Conservation (phyloP, 2,329 filamentous ascomycete genomes). For the Alternaria sp. region DNA sequence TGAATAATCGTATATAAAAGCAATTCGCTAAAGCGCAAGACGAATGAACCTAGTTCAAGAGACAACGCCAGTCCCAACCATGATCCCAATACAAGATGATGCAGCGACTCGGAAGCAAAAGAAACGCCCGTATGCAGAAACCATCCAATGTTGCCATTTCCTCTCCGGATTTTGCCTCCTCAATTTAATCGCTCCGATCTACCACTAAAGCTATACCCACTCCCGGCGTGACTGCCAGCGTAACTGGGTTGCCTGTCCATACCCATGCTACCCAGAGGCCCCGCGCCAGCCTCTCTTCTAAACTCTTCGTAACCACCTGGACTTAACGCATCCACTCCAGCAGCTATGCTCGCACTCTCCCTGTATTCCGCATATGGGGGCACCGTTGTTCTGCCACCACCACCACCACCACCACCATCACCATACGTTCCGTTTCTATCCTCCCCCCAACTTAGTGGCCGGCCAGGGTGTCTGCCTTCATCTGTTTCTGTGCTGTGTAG, state of each 20-base stretch:
- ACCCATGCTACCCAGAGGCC: conserved; percentile 8
- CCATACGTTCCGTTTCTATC: conserved; percentile 36
- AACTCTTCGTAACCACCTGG: conserved; percentile 48
- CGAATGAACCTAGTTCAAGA: neutral
- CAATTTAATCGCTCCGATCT: conserved; percentile 9
- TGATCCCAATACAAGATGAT: conserved; percentile 2
- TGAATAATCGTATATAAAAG: conserved; percentile 2
- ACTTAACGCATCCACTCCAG: conserved; percentile 46
- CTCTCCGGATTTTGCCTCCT: conserved; percentile 5
- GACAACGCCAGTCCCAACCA: neutral
- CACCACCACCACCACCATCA: conserved; percentile 28
- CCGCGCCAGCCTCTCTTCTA: conserved; percentile 33
- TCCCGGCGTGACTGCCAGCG: conserved; percentile 22
- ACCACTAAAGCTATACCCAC: conserved; percentile 33
- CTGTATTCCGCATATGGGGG: conserved; percentile 49
- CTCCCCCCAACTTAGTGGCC: conserved; percentile 53
- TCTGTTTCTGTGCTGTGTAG: conserved; percentile 56
- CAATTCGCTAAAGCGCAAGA: conserved; percentile 15
- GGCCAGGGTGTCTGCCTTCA: conserved; percentile 51
- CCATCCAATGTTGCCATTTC: neutral
- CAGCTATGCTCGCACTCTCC: conserved; percentile 21
- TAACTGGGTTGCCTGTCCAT: conserved; percentile 22
- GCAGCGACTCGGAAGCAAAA: conserved; percentile 3
- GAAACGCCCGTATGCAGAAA: conserved; percentile 1
- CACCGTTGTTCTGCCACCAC: conserved; percentile 40